Evolutionary conservation across 2,329 filamentous ascomycete genomes (phyloP), one percentile per base, ranked within the genome.

Genomic region (Xenoacremonium recifei): DNA sequence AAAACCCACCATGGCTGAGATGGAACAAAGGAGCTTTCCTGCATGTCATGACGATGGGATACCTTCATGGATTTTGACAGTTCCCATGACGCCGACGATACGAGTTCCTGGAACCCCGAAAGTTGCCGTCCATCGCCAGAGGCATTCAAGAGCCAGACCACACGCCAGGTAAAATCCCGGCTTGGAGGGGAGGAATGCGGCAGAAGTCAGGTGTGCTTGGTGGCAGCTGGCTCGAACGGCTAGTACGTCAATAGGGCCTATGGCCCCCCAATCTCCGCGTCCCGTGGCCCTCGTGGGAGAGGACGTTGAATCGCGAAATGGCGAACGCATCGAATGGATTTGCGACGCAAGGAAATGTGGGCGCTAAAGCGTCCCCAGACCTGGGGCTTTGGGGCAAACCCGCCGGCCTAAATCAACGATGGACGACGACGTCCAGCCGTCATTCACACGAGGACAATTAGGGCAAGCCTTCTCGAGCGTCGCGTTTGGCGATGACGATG

Each of bases 201-300:
- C 7, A 20, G 32, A 32, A 11, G 29, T 10, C 9, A 32, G 29
- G 23, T 27, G 23, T 27, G 23, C 13, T 7, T 5, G 33, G 23
- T 35, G 17, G 12, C 33, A 35, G 19, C 33, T 10, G 7, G 29
- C 7, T 31, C 27, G n/a, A n/a, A 44, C 35, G 35, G 33, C 42
- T 23, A 54, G 54, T 50, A 34, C 43, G 39, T 51, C 45, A 49
- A 41, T 34, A 42, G 32, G 20, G 32, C 20, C 32, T 34, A 46
- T 39, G 40, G 44, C 48, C 40, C 45, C 44, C 55, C 55, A 58
- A 56, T 58, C 51, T 56, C 54, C 39, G 38, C 47, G 38, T 45
- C 38, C 35, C 40, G 49, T 47, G 53, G 33, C 32, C 18, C 40
- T 36, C 47, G 39, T 21, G 30, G 30, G 27, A 25, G 29, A 23